Evolutionary conservation across 176 grass and related monocot genomes (phyloP), one percentile per base, ranked within the genome.

Genomic region (Musa acuminata): DNA sequence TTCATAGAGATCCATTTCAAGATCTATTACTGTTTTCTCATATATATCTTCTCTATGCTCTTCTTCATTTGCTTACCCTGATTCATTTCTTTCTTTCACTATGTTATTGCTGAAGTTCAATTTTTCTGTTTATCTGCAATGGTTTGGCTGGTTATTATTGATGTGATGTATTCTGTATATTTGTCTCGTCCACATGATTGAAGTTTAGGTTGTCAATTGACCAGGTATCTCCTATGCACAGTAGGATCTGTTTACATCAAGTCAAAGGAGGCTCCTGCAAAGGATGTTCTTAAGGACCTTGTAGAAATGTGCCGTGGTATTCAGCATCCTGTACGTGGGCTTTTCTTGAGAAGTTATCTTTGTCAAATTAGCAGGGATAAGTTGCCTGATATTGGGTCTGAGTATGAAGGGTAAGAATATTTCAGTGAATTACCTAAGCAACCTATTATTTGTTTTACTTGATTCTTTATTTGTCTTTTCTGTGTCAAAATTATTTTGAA

Each of bases 281-380:
- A 89, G 87, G 95, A 99, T 82, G 82, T 99, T 79, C 84, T 99
- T 80, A 99, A 99, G 85, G 90, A 99, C n/a, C 84, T 99, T 14
- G 90, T 99, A 53, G 90, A 99, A 85, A 99, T 99, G 95, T 99
- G 90, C 17, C 86, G 86, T 49, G 95, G 90, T 58, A 91, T 99
- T 82, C 95, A 99, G 64, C 87, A 94, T 87, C 88, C 95, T 80
- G 80, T 99, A 51, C 87, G 86, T 26, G 95, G 95, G 66, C 95
- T 99, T 89, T 99, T 99, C 80, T 84, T 99, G 67, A 94, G 95
- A 87, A 99, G 95, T 82, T 99, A 99, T 72, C 95, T 99, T 49
- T 99, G 86, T 79, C 90, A 93, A 72, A 87, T 94, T 78, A 94
- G 95, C 84, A 82, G 95, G 81, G 90, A 99, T 71, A 99, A 99